Conservation (phyloP, 116 monocot species). For the Cymodocea nodosa region DNA sequence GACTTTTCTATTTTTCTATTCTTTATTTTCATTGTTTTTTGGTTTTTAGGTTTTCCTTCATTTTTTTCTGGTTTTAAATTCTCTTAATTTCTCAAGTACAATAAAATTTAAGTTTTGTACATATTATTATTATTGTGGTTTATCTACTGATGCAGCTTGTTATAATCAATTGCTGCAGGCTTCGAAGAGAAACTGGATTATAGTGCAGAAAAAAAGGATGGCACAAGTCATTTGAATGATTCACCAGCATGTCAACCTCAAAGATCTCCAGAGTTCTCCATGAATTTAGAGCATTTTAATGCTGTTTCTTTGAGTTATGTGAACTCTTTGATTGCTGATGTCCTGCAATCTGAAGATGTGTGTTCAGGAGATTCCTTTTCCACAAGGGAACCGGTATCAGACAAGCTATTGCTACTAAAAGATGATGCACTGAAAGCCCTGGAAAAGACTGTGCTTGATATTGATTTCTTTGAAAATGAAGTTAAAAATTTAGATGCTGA, state of each 20-base stretch:
- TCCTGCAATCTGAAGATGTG: conserved; percentile 49
- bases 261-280: conserved; percentile 17
- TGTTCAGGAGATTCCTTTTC: conserved; percentile 50
- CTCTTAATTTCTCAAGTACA: too few relatives aligned
- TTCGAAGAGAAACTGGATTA: conserved; percentile 28
- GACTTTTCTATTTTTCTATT: too few relatives aligned
- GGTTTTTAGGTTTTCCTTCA: too few relatives aligned
- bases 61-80: too few relatives aligned
- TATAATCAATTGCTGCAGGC: conserved; percentile 11
- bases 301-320: conserved; percentile 18
- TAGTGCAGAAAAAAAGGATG: conserved; percentile 20
- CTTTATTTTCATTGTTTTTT: too few relatives aligned
- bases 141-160: background rate
- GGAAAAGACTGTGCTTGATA: conserved; percentile 82
- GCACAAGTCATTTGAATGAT: conserved; percentile 8
- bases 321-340: conserved; percentile 30
- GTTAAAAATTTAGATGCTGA: conserved; percentile 31
- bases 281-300: conserved; percentile 29
- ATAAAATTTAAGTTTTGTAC: background rate
- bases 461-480: conserved; percentile 74
- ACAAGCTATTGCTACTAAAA: conserved; percentile 51
- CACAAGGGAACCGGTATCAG: conserved; percentile 19
- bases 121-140: too few relatives aligned
- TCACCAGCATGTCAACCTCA: conserved; percentile 8
- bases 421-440: conserved; percentile 46